A percentile compares a stretch with the other conserved stretches of the same genome.
Evolutionary conservation across 2,329 filamentous ascomycete species (phyloP).

Genomic region (Stagonosporopsis tanaceti): DNA sequence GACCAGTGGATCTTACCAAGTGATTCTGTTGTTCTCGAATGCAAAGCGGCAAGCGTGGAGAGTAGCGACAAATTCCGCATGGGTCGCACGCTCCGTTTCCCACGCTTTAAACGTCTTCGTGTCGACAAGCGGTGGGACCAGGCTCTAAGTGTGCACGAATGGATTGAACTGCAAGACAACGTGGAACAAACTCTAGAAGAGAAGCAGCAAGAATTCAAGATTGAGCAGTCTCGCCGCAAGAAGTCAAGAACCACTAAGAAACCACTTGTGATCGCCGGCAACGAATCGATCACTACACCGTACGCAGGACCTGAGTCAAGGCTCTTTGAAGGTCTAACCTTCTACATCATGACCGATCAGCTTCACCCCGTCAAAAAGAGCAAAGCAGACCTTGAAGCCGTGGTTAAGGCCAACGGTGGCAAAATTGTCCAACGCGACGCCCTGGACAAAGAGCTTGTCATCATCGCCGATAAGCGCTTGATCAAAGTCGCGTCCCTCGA

Average conservation of each 20-base stretch:
- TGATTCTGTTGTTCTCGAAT: constrained; percentile 85
- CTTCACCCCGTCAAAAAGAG: constrained; percentile 72
- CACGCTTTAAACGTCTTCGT: constrained; percentile 82
- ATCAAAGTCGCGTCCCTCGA: constrained; percentile 86
- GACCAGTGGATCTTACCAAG: constrained; percentile 93
- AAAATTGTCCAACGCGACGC: constrained; percentile 77
- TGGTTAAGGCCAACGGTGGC: constrained; percentile 86
- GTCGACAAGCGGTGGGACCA: constrained; percentile 86
- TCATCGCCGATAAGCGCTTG: constrained; percentile 79
- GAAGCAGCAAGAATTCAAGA: constrained; percentile 73
- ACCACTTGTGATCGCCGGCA: constrained; percentile 76
- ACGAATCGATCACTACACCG: constrained; percentile 56
- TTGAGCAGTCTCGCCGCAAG: constrained; percentile 72
- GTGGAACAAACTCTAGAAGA: constrained; percentile 76
- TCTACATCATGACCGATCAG: constrained; percentile 84
- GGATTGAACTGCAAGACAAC: constrained; percentile 72
- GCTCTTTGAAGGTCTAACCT: constrained; percentile 78
- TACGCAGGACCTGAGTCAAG: constrained; percentile 67
- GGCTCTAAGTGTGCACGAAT: constrained; percentile 80
- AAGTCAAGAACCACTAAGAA: constrained; percentile 69
- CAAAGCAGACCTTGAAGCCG: constrained; percentile 79
- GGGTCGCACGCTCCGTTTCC: constrained; percentile 84
- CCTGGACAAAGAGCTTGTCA: constrained; percentile 68
- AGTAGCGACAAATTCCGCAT: constrained; percentile 80
- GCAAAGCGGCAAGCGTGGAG: constrained; percentile 84